phyloP scores from a whole-genome alignment of 306 rosid species.

The Pachyrhizus erosus region DNA sequence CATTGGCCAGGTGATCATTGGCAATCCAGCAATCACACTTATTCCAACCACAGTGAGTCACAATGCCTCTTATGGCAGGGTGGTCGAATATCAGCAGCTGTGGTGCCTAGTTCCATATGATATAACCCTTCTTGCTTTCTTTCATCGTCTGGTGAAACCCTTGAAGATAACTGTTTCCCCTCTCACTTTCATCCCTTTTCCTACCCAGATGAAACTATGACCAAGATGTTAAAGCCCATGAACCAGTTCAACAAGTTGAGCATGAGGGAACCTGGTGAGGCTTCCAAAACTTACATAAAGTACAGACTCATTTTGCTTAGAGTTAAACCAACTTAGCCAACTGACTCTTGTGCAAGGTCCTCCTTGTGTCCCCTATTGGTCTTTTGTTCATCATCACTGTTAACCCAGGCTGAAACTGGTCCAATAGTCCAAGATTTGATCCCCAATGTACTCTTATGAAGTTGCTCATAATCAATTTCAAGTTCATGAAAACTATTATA shows the following conservation, averaged over 20 bases:
- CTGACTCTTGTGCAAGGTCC: neutral
- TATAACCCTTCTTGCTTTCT: slow-evolving; percentile 14
- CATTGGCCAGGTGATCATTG: slow-evolving; percentile 44
- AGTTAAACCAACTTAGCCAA: slow-evolving; percentile 40
- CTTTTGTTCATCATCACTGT: no score
- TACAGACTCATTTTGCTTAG: slow-evolving; percentile 33
- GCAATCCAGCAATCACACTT: slow-evolving; percentile 29
- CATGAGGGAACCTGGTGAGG: neutral
- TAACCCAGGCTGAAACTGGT: no score
- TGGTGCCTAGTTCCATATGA: slow-evolving; percentile 48
- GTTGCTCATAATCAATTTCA: no score
- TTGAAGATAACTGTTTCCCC: neutral
- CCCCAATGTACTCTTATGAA: no score
- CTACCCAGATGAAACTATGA: slow-evolving; percentile 43
- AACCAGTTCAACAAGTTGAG: slow-evolving; percentile 41
- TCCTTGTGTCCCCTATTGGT: neutral
- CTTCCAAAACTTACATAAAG: slow-evolving; percentile 49
- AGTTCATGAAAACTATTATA: no score
- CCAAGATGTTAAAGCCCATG: slow-evolving; percentile 39
- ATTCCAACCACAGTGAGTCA: slow-evolving; percentile 48
- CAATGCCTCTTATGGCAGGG: slow-evolving; percentile 32
- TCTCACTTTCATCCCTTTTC: neutral
- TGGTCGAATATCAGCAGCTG: slow-evolving; percentile 35
- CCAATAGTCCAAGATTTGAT: no score
- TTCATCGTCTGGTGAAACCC: slow-evolving; percentile 34